Conservation (phyloP, 169 alveolate species). For the Plasmodium reichenowi region DNA sequence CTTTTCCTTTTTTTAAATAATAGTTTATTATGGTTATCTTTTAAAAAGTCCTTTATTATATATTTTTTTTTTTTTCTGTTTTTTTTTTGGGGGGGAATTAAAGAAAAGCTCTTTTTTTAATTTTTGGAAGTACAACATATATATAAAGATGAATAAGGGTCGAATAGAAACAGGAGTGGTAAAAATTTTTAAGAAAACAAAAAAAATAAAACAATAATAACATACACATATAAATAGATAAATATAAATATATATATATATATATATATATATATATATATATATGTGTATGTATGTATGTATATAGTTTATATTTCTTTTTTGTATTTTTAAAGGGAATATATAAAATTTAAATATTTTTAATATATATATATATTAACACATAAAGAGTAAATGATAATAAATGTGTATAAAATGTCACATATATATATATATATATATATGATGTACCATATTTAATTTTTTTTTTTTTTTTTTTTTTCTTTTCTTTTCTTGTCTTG, state of each 20-base stretch:
- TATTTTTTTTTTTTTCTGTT: neutral
- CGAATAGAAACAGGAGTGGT: slow-evolving; percentile 70
- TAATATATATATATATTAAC: neutral
- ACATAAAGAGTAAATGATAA: neutral
- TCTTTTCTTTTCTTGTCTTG: neutral
- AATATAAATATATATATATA: slow-evolving; percentile 15
- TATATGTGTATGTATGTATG: neutral
- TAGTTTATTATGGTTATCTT: slow-evolving; percentile 1
- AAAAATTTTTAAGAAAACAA: slow-evolving; percentile 7
- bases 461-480: neutral
- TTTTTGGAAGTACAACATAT: neutral
- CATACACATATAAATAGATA: neutral
- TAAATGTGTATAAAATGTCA: neutral
- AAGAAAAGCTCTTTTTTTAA: neutral
- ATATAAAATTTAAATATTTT: neutral
- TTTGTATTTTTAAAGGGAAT: neutral
- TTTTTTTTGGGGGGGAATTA: neutral
- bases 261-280: neutral
- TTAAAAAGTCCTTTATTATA: slow-evolving; percentile 3
- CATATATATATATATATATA: neutral
- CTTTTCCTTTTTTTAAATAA: neutral
- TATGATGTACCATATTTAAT: neutral
- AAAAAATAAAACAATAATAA: neutral
- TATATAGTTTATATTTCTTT: neutral
- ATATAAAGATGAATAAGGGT: slow-evolving; percentile 32